phyloP scores from a whole-genome alignment of 169 alveolate species.

The Plasmodium vinckei region DNA sequence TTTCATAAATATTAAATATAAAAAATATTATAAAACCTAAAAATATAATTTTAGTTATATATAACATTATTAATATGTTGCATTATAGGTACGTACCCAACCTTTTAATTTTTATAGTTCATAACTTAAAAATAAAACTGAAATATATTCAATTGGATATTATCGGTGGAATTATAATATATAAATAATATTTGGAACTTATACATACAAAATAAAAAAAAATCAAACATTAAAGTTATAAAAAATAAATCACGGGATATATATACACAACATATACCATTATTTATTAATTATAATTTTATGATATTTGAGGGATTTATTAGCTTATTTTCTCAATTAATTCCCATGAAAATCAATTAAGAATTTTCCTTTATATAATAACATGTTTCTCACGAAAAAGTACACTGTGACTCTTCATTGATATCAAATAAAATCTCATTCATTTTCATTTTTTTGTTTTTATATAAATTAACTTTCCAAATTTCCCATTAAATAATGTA shows the following conservation, averaged over 20 bases:
- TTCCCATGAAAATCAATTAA: constrained; percentile 72
- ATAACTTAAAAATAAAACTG: too few relatives aligned
- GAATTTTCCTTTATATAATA: constrained; percentile 71
- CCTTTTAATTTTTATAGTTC: too few relatives aligned
- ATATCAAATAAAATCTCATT: constrained; percentile 69
- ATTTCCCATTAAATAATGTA: too few relatives aligned
- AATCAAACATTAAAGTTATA: background rate
- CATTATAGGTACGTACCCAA: too few relatives aligned
- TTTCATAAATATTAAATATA: too few relatives aligned
- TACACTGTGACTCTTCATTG: constrained; percentile 66
- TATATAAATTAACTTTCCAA: constrained; percentile 70
- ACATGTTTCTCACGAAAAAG: constrained; percentile 70
- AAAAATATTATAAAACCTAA: too few relatives aligned
- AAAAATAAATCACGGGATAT: background rate
- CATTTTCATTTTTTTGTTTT: constrained; percentile 73
- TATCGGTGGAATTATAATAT: too few relatives aligned
- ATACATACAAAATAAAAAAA: background rate
- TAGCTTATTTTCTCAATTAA: constrained; percentile 62
- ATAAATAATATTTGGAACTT: too few relatives aligned
- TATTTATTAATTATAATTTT: constrained; percentile 55
- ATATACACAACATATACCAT: background rate
- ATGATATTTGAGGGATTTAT: constrained; percentile 71
- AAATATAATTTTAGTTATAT: too few relatives aligned
- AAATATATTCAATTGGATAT: too few relatives aligned
- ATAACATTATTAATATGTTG: too few relatives aligned